A percentile compares a stretch with the other conserved stretches of the same genome.
Conservation (phyloP, 805 yeast genomes). For the Ogataea paraovalis region DNA sequence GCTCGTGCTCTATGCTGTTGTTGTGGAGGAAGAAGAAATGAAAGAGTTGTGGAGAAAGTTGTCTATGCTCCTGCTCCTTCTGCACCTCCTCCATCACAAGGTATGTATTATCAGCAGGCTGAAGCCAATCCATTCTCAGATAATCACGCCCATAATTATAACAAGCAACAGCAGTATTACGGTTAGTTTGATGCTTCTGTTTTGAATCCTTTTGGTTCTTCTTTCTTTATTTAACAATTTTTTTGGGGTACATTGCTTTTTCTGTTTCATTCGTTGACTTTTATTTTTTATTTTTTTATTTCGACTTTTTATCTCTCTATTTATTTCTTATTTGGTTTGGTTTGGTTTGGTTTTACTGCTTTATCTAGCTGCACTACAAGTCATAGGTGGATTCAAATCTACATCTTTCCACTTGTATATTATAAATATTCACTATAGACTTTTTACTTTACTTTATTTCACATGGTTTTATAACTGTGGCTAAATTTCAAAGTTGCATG, state of each 20-base stretch:
- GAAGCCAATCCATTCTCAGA: conserved; percentile 11
- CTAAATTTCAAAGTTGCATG: too few species aligned
- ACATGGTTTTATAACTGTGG: too few species aligned
- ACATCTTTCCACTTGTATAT: too few species aligned
- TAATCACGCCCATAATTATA: conserved; percentile 4
- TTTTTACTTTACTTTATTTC: too few species aligned
- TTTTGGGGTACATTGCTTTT: neutral
- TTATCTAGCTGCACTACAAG: too few species aligned
- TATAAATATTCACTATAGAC: too few species aligned
- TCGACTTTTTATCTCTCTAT: too few species aligned
- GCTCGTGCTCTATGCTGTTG: conserved; percentile 47
- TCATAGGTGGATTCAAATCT: too few species aligned
- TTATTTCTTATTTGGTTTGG: too few species aligned
- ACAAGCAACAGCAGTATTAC: conserved; percentile 12
- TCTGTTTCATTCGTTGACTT: too few species aligned
- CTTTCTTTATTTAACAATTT: neutral
- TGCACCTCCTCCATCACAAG: conserved; percentile 19
- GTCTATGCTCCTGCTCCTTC: conserved; percentile 16
- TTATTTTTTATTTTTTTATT: too few species aligned
- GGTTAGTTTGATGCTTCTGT: neutral
- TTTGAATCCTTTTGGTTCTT: neutral
- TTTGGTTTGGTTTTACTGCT: neutral
- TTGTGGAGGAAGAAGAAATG: conserved; percentile 9
- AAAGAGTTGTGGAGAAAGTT: conserved; percentile 7
- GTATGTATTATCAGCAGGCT: conserved; percentile 28